Conservation (phyloP, 176 grass and related monocot species). For the Puya raimondii region DNA sequence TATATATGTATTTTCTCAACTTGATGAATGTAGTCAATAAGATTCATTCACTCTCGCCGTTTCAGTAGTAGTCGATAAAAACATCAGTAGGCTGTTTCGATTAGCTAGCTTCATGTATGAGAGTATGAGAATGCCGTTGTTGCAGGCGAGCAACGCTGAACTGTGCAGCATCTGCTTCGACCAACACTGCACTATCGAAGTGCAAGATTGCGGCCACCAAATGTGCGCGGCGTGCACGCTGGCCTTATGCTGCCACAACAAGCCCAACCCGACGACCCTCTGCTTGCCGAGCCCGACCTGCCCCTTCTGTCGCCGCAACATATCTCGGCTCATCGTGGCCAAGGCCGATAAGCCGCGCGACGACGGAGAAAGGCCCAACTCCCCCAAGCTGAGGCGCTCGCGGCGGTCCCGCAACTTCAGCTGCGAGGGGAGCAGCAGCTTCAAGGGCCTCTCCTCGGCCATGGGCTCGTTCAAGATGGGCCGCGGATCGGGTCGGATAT, state of each 20-base stretch:
- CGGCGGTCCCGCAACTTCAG: conserved; percentile 43
- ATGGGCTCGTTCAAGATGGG: conserved; percentile 92
- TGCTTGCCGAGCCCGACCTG: conserved; percentile 26
- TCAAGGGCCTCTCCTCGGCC: conserved; percentile 40
- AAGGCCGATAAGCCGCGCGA: neutral
- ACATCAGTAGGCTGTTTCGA: neutral
- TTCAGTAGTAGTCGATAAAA: too few relatives aligned
- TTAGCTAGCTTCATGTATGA: neutral
- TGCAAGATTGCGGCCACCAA: conserved; percentile 40
- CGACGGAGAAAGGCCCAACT: conserved; percentile 29
- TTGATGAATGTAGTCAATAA: neutral
- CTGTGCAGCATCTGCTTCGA: conserved; percentile 49
- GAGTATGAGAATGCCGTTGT: neutral
- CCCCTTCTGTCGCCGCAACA: conserved; percentile 42
- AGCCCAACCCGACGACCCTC: conserved; percentile 31
- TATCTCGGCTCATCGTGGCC: conserved; percentile 27
- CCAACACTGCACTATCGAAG: conserved; percentile 32
- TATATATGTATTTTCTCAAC: neutral
- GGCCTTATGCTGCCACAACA: conserved; percentile 43
- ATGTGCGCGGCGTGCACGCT: conserved; percentile 50
- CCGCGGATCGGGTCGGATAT: conserved; percentile 28
- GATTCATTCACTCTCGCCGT: too few relatives aligned
- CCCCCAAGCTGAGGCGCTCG: conserved; percentile 44
- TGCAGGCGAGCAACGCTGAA: conserved; percentile 22
- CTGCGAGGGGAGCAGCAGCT: conserved; percentile 59